Percentiles rank a stretch among this genome's conserved stretches.
Conservation (phyloP, 164 flowering plant genomes). For the Vitis amurensis region DNA sequence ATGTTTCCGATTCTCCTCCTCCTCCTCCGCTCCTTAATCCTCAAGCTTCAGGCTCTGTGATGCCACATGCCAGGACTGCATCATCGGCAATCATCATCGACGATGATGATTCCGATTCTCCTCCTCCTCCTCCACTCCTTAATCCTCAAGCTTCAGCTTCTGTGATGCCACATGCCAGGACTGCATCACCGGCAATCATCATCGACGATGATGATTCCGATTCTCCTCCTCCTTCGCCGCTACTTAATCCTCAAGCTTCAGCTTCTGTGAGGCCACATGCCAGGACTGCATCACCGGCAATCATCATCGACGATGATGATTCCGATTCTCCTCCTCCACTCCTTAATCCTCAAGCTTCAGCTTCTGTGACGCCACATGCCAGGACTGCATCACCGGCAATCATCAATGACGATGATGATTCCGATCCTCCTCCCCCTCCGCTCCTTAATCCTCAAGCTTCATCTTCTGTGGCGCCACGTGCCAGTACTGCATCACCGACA, state of each 20-base stretch:
- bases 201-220: slow-evolving; percentile 8
- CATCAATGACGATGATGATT: not conserved
- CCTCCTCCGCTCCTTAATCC: not conserved
- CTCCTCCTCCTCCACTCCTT: too few species aligned
- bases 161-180: not conserved
- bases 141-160: slow-evolving; percentile 8
- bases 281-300: too few species aligned
- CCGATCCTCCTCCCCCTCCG: not conserved
- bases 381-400: too few species aligned
- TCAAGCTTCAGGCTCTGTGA: slow-evolving; percentile 14
- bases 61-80: not conserved
- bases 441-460: slow-evolving; percentile 2
- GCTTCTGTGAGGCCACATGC: slow-evolving; percentile 15
- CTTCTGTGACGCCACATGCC: slow-evolving; percentile 5
- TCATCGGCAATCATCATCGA: too few species aligned
- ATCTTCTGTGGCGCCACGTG: slow-evolving; percentile 1
- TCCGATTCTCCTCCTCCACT: not conserved
- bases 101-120: slow-evolving; percentile 9
- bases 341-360: not conserved
- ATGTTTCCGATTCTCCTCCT: slow-evolving; percentile 3
- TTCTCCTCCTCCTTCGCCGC: not conserved
- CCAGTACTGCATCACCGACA: too few species aligned
- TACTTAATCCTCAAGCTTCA: not conserved
- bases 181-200: too few species aligned
- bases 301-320: not conserved